These are phyloP conservation scores for Phytophthora nicotianae DNA, from an alignment of 352 stramenopile genomes.

Conservation along the genomic window DNA sequence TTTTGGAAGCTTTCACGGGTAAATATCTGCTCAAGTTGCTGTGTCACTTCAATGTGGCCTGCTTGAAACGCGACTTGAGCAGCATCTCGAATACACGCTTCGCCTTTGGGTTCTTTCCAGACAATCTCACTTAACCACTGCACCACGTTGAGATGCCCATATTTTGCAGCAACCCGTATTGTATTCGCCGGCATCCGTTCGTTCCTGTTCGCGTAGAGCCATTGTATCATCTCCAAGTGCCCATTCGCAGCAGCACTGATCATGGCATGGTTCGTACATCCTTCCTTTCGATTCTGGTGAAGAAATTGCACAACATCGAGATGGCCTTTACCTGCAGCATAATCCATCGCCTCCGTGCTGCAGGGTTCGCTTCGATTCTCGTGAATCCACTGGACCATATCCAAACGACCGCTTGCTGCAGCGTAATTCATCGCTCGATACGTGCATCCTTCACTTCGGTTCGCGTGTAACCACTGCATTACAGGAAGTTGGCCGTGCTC, in stretches of 20 bases:
- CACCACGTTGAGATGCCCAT: constrained; percentile 19
- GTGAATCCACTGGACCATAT: constrained; percentile 20
- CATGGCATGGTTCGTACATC: constrained; percentile 22
- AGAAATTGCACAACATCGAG: constrained; percentile 21
- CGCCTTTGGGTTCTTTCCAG: constrained; percentile 11
- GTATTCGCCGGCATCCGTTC: constrained; percentile 14
- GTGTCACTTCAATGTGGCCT: constrained; percentile 4
- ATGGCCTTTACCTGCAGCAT: constrained; percentile 20
- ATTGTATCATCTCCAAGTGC: constrained; percentile 23
- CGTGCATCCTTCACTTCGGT: constrained; percentile 22
- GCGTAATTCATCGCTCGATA: constrained; percentile 22
- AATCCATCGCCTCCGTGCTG: constrained; percentile 23
- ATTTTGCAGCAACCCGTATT: constrained; percentile 17
- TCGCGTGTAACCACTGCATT: constrained; percentile 25
- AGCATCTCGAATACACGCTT: constrained; percentile 11
- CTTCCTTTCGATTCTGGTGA: constrained; percentile 20
- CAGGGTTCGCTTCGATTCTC: constrained; percentile 14
- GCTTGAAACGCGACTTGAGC: constrained; percentile 12
- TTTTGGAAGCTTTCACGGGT: too few relatives aligned
- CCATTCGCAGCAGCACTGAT: constrained; percentile 18
- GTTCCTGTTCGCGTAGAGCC: constrained; percentile 19
- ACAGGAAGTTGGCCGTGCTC: constrained; percentile 21
- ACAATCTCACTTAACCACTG: constrained; percentile 13
- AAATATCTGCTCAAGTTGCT: constrained; percentile 13
- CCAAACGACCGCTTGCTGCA: constrained; percentile 17